Evolutionary conservation across 1,284 basidiomycete genomes (phyloP).

Genomic region (Butyriboletus pseudospeciosus): DNA sequence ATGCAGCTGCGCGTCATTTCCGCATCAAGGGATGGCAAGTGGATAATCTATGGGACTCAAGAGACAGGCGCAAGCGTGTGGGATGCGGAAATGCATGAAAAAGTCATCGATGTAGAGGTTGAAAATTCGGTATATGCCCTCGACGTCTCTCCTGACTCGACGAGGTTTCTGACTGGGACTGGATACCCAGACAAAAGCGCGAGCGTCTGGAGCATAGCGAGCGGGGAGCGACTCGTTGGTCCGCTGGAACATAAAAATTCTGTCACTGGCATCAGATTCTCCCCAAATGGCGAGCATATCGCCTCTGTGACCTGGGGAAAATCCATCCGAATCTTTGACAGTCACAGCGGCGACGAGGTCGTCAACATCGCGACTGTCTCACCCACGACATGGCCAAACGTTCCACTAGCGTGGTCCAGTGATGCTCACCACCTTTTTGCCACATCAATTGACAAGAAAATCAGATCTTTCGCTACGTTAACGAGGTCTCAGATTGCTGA

Average conservation of each 20-base stretch:
- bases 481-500: neutral
- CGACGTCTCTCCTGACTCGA: too few relatives aligned
- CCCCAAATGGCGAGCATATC: neutral
- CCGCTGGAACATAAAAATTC: neutral
- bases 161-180: neutral
- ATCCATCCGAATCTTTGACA: neutral
- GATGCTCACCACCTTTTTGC: neutral
- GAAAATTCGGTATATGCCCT: too few relatives aligned
- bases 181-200: fast-evolving
- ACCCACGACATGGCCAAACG: neutral
- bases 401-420: neutral
- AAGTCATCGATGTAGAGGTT: neutral
- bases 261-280: neutral
- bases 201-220: neutral
- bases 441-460: neutral
- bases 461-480: neutral
- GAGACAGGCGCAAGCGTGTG: neutral
- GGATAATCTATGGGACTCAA: neutral
- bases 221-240: neutral
- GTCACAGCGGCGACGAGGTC: neutral
- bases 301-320: neutral
- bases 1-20: neutral
- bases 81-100: neutral
- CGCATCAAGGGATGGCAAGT: neutral
- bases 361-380: neutral